phyloP scores from a whole-genome alignment of 805 yeast species.

The Metschnikowia colocasiae region DNA sequence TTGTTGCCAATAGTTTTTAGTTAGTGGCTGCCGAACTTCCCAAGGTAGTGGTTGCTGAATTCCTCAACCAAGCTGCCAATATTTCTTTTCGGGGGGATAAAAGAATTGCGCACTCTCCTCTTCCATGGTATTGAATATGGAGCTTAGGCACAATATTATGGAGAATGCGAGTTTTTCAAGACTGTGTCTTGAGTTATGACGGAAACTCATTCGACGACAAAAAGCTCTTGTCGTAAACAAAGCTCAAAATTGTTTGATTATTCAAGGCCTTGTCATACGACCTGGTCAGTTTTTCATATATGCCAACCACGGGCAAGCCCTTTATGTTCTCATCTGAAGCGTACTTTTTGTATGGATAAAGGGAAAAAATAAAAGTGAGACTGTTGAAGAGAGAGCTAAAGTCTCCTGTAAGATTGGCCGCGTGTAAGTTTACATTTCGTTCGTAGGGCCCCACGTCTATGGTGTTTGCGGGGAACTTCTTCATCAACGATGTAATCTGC shows the following conservation, averaged over 20 bases:
- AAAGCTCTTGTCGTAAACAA: constrained; percentile 5
- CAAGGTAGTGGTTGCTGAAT: no score
- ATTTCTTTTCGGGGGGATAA: no score
- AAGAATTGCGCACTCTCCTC: no score
- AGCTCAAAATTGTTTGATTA: constrained; percentile 7
- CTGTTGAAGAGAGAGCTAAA: constrained; percentile 14
- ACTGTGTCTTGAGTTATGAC: no score
- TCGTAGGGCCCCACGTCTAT: constrained; percentile 12
- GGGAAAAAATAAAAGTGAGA: constrained; percentile 5
- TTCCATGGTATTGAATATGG: no score
- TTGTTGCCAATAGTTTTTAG: no score
- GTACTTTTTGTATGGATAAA: constrained; percentile 6
- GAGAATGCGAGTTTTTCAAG: no score
- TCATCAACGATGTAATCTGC: constrained; percentile 2
- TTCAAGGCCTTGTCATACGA: constrained; percentile 2
- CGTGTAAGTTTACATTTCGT: constrained; percentile 7
- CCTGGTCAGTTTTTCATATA: constrained; percentile 10
- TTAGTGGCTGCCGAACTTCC: neutral
- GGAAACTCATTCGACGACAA: neutral
- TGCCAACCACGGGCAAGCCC: constrained; percentile 10
- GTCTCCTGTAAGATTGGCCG: constrained; percentile 12
- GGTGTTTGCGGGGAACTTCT: constrained; percentile 2
- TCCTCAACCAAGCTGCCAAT: no score
- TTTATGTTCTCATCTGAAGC: constrained; percentile 11
- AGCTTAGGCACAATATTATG: no score